Evolutionary conservation across 2,329 filamentous ascomycete genomes (phyloP).

Genomic region (Diaporthe amygdali): DNA sequence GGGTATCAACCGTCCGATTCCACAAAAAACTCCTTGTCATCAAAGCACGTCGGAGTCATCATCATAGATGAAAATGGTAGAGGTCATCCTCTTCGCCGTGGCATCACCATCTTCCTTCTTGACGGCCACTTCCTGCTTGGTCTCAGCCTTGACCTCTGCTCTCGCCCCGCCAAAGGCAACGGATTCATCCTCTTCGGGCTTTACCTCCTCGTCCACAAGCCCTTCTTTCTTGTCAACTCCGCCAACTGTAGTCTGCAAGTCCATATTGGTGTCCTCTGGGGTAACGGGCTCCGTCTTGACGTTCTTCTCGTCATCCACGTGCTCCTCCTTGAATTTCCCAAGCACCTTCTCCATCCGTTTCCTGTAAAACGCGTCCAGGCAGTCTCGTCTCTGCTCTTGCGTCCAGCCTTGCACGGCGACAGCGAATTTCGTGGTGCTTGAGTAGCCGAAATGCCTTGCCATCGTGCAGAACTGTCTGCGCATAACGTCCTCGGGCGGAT

Average conservation of each 20-base stretch:
- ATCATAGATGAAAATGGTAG: slow-evolving; percentile 24
- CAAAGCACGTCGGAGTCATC: slow-evolving; percentile 23
- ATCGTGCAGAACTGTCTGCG: slow-evolving; percentile 89
- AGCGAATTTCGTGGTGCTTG: slow-evolving; percentile 81
- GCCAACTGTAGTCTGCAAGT: neutral
- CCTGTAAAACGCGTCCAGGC: slow-evolving; percentile 81
- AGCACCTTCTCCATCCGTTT: slow-evolving; percentile 61
- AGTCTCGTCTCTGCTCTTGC: slow-evolving; percentile 78
- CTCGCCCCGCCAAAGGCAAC: neutral
- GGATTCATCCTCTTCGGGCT: slow-evolving; percentile 31
- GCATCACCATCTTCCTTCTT: neutral
- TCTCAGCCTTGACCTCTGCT: neutral
- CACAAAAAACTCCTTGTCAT: neutral
- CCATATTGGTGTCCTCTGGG: slow-evolving; percentile 17
- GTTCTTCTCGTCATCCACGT: slow-evolving; percentile 25
- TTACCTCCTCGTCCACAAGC: neutral
- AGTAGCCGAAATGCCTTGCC: slow-evolving; percentile 79
- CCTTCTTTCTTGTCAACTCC: neutral
- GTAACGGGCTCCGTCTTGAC: neutral
- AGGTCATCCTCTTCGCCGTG: slow-evolving; percentile 4
- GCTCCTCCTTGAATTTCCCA: slow-evolving; percentile 31
- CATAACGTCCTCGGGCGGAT: slow-evolving; percentile 76
- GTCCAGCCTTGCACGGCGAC: slow-evolving; percentile 90
- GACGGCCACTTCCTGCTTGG: neutral
- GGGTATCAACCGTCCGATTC: slow-evolving; percentile 22